Base-by-base conservation (phyloP, 805 yeast species). In the Jamesozyma rosinii region DNA sequence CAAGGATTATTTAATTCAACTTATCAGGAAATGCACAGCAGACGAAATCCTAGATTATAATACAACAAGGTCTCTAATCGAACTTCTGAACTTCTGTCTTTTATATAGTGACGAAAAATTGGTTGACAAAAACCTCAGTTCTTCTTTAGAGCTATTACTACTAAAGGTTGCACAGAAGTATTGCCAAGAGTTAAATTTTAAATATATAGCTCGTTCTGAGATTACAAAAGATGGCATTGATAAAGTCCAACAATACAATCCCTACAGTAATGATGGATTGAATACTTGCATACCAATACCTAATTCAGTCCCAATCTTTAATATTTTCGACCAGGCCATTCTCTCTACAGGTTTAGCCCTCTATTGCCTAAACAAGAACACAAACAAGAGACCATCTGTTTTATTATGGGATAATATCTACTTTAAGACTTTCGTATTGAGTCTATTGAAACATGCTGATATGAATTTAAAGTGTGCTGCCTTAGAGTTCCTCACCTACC, bases 401-500 rank as follows among this genome's bases (percentile, higher is more conserved):
- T 32, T 41, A 3, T 22, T 57, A 22, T 50, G 55, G 54, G 34
- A 45, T 15, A 44, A 49, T 27, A 24, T 21, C 2, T 42, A 49
- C 43, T 52, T 58, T 31, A 45, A 36, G 30, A 35, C 51, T 5
- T 52, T 60, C 24, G 43, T 48, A 4, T 36, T 50, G 13, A 54
- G 64, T 37, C 43, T 59, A 11, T 35, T 59, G 35, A 59, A 54
- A 38, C 43, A 52, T 34, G 44, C 45, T 11, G 49, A 55, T 31
- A 46, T 54, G 15, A 38, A 45, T 6, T 38, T 60, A 30, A 55
- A 49, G 37, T 53, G 59, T 38, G 43, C 55, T 2, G 50, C 58
- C 4, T 35, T 60, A 22, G 39, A 45, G 18, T 58, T 53, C 33
- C 33, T 53, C 22, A 27, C 48, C 18, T 42, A 40, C 19, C 60